Conservation (phyloP, 2,329 filamentous ascomycete species). For the Diaporthe capsici region DNA sequence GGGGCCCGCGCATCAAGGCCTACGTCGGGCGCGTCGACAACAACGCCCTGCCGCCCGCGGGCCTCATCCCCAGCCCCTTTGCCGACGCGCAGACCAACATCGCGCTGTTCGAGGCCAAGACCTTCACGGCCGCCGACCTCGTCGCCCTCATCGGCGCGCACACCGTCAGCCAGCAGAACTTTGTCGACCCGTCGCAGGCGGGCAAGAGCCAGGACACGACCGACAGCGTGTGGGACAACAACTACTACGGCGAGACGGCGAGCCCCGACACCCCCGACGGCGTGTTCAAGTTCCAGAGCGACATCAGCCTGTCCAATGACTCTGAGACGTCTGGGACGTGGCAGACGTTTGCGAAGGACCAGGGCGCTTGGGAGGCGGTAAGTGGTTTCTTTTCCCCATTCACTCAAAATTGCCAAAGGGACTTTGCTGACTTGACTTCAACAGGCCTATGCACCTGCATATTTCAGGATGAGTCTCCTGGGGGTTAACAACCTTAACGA, state of each 20-base stretch:
- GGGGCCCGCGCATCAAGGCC: slow-evolving; percentile 64
- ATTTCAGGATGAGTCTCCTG: slow-evolving; percentile 67
- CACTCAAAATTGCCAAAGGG: not conserved
- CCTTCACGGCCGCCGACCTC: slow-evolving; percentile 63
- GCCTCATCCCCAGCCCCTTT: slow-evolving; percentile 60
- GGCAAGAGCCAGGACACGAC: slow-evolving; percentile 62
- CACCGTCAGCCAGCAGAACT: slow-evolving; percentile 62
- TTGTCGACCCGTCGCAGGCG: slow-evolving; percentile 56
- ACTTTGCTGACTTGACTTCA: not conserved
- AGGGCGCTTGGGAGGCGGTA: slow-evolving; percentile 59
- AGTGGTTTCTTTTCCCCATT: slow-evolving; percentile 42
- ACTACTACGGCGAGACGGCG: slow-evolving; percentile 62
- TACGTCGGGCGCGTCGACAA: slow-evolving; percentile 65
- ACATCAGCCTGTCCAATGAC: slow-evolving; percentile 56
- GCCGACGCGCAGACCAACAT: slow-evolving; percentile 59
- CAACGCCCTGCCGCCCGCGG: slow-evolving; percentile 54
- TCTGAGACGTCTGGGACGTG: slow-evolving; percentile 54
- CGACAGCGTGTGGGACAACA: slow-evolving; percentile 63
- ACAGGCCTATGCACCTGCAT: slow-evolving; percentile 66
- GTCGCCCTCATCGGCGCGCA: slow-evolving; percentile 70
- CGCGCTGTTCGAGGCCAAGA: slow-evolving; percentile 63
- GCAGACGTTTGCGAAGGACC: slow-evolving; percentile 54
- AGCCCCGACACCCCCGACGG: slow-evolving; percentile 46
- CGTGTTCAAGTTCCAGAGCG: slow-evolving; percentile 58
- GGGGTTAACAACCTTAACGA: slow-evolving; percentile 70